Base-by-base conservation (phyloP, 192 early-diverging fungal genomes). In the Coemansia sp. region DNA sequence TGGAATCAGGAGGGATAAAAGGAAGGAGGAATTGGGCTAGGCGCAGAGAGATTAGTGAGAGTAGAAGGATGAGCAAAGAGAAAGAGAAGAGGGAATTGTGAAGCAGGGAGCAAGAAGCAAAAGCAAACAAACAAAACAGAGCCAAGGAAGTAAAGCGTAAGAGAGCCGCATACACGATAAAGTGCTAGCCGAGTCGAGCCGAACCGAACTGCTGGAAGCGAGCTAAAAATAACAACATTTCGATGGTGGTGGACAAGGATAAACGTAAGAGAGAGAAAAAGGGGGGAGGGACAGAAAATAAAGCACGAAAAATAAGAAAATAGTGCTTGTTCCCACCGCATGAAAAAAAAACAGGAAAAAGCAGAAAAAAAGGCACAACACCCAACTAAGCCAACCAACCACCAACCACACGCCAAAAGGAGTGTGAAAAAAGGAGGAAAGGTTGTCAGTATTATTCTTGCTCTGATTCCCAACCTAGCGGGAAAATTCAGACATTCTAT, bases 161-260 rank as follows among this genome's bases (percentile, higher is more conserved):
- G 7, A 54, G n/a, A n/a, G n/a, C n/a, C n/a, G n/a, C n/a, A n/a
- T n/a, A n/a, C n/a, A n/a, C 9, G 6, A 12, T 10, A 7, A 9
- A 13, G 23, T 1, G 15, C 23, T 19, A 54, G 21, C 7, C 43
- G 43, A 44, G 43, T 13, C 43, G 52, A 11, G 9, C 7, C 26
- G 52, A 54, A 23, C 52, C 52, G 52, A 54, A 26, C 52, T 26
- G 21, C 10, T 21, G 52, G 52, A 18, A 18, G 21, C 52, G 52
- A 18, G 52, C 52, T 54, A 54, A 54, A 59, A 59, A 59, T 38
- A 38, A 37, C 13, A 10, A 13, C 15, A 56, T 40, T 58, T 39
- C 23, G 37, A 16, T 40, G 16, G 5, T 9, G 19, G 54, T 19
- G 26, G 54, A 56, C 19, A 56, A 18, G 45, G 9, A 57, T n/a